phyloP scores from a whole-genome alignment of 2,329 filamentous ascomycete genomes.

The Beauveria asiatica region DNA sequence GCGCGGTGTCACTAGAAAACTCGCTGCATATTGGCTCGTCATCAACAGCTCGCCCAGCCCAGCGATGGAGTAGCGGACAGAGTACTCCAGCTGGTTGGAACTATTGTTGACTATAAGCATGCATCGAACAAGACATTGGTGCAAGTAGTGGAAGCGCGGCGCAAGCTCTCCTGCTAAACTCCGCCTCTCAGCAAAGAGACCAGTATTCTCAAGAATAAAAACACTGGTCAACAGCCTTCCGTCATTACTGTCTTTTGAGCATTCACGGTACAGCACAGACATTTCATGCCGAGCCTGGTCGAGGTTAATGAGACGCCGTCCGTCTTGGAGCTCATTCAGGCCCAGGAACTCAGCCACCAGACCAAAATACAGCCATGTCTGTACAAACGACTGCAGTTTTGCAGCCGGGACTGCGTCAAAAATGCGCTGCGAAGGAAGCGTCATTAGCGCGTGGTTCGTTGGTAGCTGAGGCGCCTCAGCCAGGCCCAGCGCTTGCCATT shows the following conservation, averaged over 20 bases:
- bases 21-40: slow-evolving; percentile 7
- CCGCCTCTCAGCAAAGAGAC: slow-evolving; percentile 12
- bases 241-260: slow-evolving; percentile 8
- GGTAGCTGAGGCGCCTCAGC: slow-evolving; percentile 11
- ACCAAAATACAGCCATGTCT: slow-evolving; percentile 28
- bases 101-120: slow-evolving; percentile 14
- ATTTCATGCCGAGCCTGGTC: slow-evolving; percentile 12
- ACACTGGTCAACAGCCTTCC: not conserved
- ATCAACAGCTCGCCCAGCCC: slow-evolving; percentile 21
- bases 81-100: slow-evolving; percentile 16
- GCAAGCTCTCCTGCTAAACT: slow-evolving; percentile 5
- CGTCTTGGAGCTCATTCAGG: slow-evolving; percentile 17
- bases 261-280: slow-evolving; percentile 10
- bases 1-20: slow-evolving; percentile 1
- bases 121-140: slow-evolving; percentile 15
- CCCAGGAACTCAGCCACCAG: slow-evolving; percentile 22
- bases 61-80: slow-evolving; percentile 20
- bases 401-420: slow-evolving; percentile 15
- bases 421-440: not conserved
- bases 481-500: slow-evolving; percentile 12
- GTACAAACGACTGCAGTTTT: slow-evolving; percentile 20
- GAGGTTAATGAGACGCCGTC: slow-evolving; percentile 12
- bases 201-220: not conserved
- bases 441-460: slow-evolving; percentile 7
- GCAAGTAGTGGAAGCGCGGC: slow-evolving; percentile 14